Percentiles rank a stretch among this genome's conserved stretches.
Conservation (phyloP, 352 stramenopile genomes). For the Phytophthora crassamura region DNA sequence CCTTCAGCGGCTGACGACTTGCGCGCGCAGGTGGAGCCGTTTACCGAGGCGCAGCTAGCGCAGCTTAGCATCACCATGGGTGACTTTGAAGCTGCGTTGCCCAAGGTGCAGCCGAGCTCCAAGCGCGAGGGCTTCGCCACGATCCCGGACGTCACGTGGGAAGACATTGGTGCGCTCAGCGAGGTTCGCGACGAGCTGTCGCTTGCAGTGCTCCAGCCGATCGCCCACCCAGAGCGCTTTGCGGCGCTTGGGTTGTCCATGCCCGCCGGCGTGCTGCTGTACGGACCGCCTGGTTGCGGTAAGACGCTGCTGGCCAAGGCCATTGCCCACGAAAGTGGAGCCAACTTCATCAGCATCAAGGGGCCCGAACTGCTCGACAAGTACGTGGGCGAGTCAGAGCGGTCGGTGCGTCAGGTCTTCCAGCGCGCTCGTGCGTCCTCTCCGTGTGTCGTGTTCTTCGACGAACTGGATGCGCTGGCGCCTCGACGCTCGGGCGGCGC, state of each 20-base stretch:
- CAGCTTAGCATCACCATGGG: constrained; percentile 96
- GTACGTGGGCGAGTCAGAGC: constrained; percentile 99
- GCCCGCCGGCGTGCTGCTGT: constrained; percentile 97
- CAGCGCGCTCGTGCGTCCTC: constrained; percentile 96
- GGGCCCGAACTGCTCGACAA: constrained; percentile 99
- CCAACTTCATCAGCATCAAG: constrained; percentile 99
- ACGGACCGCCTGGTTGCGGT: constrained; percentile 97
- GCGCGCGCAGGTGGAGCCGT: constrained; percentile 71
- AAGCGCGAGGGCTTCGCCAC: constrained; percentile 99
- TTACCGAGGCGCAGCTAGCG: constrained; percentile 91
- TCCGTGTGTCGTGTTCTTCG: constrained; percentile 99
- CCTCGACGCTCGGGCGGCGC: constrained; percentile 88
- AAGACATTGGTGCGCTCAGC: constrained; percentile 95
- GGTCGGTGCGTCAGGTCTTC: constrained; percentile 96
- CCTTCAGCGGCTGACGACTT: constrained; percentile 67
- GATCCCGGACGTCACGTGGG: constrained; percentile 98
- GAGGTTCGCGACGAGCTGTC: constrained; percentile 96
- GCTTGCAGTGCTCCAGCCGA: constrained; percentile 97
- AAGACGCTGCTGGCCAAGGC: constrained; percentile 99
- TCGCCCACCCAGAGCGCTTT: constrained; percentile 96
- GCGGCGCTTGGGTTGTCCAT: constrained; percentile 95
- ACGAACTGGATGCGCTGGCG: constrained; percentile 98
- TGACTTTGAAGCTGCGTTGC: constrained; percentile 96
- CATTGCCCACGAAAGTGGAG: constrained; percentile 97
- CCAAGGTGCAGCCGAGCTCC: constrained; percentile 97